Conservation (phyloP, 2,329 filamentous ascomycete genomes). For the Fusarium tricinctum region DNA sequence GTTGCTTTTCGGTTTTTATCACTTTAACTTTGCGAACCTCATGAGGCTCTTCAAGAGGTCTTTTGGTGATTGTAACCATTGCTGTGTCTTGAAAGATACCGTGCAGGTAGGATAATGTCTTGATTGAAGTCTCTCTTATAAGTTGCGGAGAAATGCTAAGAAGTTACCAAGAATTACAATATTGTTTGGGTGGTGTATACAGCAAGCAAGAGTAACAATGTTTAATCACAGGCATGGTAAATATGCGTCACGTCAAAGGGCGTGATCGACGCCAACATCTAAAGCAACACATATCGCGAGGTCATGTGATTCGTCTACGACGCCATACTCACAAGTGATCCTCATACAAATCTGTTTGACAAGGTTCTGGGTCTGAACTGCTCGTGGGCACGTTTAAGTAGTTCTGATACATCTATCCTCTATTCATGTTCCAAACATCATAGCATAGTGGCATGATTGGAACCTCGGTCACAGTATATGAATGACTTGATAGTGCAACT, state of each 20-base stretch:
- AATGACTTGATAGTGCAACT: neutral
- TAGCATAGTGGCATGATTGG: too few species aligned
- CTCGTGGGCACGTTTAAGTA: too few species aligned
- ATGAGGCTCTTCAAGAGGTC: constrained; percentile 37
- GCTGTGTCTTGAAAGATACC: neutral
- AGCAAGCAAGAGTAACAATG: neutral
- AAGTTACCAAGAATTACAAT: neutral
- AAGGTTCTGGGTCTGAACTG: too few species aligned
- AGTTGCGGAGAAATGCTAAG: neutral
- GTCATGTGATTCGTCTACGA: constrained; percentile 46
- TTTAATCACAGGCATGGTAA: constrained; percentile 11
- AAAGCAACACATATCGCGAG: constrained; percentile 51
- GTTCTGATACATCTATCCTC: too few species aligned
- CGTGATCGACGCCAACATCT: constrained; percentile 44
- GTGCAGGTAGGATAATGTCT: neutral
- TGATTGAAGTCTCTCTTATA: neutral
- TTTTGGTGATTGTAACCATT: constrained; percentile 40
- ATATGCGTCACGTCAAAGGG: constrained; percentile 43
- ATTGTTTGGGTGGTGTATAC: neutral
- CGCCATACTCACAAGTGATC: too few species aligned
- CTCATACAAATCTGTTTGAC: too few species aligned
- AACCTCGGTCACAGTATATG: neutral
- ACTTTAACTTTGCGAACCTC: constrained; percentile 33
- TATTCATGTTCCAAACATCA: too few species aligned
- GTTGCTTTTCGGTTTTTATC: constrained; percentile 22